These are phyloP conservation scores for Lolium rigidum DNA, from an alignment of 176 grass and related monocot genomes.

Conservation along the genomic window DNA sequence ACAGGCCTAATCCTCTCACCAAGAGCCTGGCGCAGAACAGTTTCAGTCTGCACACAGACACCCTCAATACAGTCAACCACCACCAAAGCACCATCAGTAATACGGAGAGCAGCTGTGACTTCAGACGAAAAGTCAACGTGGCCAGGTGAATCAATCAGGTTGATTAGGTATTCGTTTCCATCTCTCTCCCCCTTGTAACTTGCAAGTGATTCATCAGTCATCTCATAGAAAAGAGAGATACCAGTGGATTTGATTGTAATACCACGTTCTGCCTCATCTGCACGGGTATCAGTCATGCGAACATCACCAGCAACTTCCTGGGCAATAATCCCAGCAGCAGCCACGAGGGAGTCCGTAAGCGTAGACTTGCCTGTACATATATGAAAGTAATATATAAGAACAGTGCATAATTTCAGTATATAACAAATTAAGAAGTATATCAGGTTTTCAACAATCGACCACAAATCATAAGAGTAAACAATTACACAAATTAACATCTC, in stretches of 20 bases:
- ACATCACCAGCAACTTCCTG: constrained; percentile 88
- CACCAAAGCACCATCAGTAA: constrained; percentile 78
- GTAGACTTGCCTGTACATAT: constrained; percentile 74
- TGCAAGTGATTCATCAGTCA: constrained; percentile 63
- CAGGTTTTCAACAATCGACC: not conserved
- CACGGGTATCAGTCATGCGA: constrained; percentile 79
- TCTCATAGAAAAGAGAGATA: constrained; percentile 86
- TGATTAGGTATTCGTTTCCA: constrained; percentile 74
- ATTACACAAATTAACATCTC: not conserved
- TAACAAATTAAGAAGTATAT: no score
- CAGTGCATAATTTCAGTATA: not conserved
- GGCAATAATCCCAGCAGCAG: constrained; percentile 85
- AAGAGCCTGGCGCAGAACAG: constrained; percentile 74
- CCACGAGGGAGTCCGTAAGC: constrained; percentile 82
- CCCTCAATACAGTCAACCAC: constrained; percentile 87
- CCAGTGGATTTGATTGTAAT: constrained; percentile 89
- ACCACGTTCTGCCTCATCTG: constrained; percentile 85
- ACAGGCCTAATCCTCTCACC: constrained; percentile 89
- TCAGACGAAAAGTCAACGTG: constrained; percentile 80
- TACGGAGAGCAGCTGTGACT: constrained; percentile 74
- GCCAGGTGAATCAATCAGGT: constrained; percentile 79
- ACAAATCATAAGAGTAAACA: not conserved
- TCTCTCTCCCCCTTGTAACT: constrained; percentile 62
- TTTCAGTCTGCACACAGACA: constrained; percentile 83
- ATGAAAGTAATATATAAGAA: no score